Evolutionary conservation across 208 protist genomes (phyloP), one percentile per base, ranked within the genome.

Genomic region (Spongospora subterranea): DNA sequence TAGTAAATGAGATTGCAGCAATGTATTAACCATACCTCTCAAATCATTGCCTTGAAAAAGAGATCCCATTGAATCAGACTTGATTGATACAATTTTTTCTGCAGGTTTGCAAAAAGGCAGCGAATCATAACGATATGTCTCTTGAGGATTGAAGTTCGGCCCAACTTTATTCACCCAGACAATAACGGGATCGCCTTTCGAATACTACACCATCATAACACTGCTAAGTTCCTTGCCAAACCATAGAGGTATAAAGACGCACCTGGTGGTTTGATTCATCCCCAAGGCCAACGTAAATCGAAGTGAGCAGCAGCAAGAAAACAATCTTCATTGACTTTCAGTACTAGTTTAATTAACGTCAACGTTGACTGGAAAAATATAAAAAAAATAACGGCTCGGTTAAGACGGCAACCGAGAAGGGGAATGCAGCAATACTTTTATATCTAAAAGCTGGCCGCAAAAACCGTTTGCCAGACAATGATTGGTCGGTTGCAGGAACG

Each of bases 121-220:
- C 0, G 93, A 92, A 92, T 96, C 95, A 88, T 96, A 98, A 38
- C 91, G 35, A 93, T 98, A 99, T 38, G 97, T 98, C 92, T 99
- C 97, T 89, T 98, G 96, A 0, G 96, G 95, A 92, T 98, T 98
- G 90, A 96, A 90, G 88, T 96, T 96, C 17, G 97, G 97, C 0
- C 96, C 97, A 0, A 98, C 95, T 92, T 97, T 98, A 93, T 98
- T 98, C 53, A 95, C 95, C 94, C 96, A 98, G 17, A 98, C 92
- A 0, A 92, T 92, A 0, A 98, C 95, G 11, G 93, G 65, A 13
- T 96, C 95, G 1, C 77, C 77, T 24, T 92, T 13, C n/a, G 92
- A 88, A 88, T 96, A 96, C 94, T 95, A 45, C 20, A 88, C 35
- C 17, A 82, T 35, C n/a, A n/a, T n/a, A n/a, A n/a, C 17, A 45